phyloP scores from a whole-genome alignment of 148 eudicot species.

The Vaccinium darrowii region DNA sequence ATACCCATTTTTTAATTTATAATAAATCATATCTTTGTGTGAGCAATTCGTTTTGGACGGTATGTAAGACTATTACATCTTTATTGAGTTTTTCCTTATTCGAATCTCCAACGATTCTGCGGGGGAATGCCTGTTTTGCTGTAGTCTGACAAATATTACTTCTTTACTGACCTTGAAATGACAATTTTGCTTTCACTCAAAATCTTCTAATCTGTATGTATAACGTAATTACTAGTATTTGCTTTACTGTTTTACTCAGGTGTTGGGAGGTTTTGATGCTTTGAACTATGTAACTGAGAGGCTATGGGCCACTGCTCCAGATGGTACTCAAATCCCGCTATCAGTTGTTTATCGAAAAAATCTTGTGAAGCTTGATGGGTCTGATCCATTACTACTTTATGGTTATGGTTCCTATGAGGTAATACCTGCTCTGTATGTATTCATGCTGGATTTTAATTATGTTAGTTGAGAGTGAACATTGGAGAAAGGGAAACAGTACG shows the following conservation, averaged over 20 bases:
- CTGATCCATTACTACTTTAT: constrained; percentile 73
- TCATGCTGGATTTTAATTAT: background rate
- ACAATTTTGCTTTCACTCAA: background rate
- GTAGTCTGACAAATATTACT: background rate
- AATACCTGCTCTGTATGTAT: constrained; percentile 3
- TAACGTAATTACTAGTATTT: background rate
- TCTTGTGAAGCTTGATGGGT: constrained; percentile 89
- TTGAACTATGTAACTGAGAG: constrained; percentile 77
- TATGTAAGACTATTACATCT: background rate
- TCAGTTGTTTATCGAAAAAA: constrained; percentile 71
- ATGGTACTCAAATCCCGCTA: constrained; percentile 77
- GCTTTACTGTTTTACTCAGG: constrained; percentile 42
- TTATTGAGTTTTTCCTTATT: background rate
- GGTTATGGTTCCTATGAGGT: constrained; percentile 99
- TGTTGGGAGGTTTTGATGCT: constrained; percentile 80
- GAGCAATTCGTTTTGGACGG: background rate
- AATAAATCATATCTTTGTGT: too few species aligned
- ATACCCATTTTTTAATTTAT: background rate
- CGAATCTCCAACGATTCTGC: background rate
- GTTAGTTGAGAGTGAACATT: background rate
- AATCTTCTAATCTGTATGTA: background rate
- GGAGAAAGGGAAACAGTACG: background rate
- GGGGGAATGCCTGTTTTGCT: background rate
- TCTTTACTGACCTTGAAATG: background rate
- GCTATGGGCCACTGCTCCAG: constrained; percentile 79